Evolutionary conservation across 2,329 filamentous ascomycete species (phyloP).

Genomic region (Diplodia intermedia): DNA sequence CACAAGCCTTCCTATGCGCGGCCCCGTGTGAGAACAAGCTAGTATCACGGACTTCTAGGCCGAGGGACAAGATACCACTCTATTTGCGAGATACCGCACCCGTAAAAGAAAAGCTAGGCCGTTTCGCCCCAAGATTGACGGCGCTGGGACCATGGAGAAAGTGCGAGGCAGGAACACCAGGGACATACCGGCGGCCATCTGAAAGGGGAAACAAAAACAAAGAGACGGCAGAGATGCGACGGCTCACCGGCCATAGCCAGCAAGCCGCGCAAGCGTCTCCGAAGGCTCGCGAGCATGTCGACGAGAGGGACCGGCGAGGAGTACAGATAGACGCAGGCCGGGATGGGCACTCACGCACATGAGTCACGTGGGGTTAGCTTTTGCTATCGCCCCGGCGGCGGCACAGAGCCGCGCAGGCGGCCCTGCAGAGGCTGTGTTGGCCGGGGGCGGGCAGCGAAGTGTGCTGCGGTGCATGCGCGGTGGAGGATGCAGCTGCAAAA

Average conservation of each 20-base stretch:
- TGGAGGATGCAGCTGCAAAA: conserved; percentile 7
- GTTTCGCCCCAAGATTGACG: background rate
- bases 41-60: background rate
- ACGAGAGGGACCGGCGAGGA: background rate
- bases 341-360: background rate
- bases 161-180: background rate
- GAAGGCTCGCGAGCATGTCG: background rate
- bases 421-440: conserved; percentile 1
- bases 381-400: background rate
- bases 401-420: background rate
- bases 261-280: background rate
- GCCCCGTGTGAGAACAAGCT: background rate
- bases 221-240: background rate
- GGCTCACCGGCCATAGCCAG: background rate
- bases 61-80: background rate
- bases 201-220: background rate
- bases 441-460: background rate
- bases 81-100: conserved; percentile 3
- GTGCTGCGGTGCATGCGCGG: background rate
- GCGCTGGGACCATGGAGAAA: background rate
- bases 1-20: conserved; percentile 7
- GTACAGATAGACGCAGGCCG: conserved; percentile 1
- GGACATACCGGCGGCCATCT: background rate
- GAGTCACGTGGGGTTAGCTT: background rate
- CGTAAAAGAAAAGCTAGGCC: background rate